Conservation (phyloP, 495 filamentous ascomycete genomes). For the Schizothecium vesticola region DNA sequence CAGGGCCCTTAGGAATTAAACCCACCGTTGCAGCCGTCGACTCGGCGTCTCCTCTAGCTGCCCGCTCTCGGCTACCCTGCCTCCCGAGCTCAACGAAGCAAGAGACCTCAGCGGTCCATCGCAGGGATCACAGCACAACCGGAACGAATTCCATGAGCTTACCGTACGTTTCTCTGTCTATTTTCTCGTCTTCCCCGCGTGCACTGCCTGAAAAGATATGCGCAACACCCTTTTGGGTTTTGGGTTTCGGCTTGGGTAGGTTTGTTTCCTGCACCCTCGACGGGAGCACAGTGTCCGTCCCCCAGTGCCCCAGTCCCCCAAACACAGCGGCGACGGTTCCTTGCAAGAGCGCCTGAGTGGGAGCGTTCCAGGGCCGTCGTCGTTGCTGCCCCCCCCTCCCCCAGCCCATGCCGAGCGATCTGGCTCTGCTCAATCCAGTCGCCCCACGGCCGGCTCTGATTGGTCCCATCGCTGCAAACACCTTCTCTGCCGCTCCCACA, state of each 20-base stretch:
- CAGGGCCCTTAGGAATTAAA: not conserved
- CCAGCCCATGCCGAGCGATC: slow-evolving; percentile 18
- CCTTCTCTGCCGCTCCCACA: slow-evolving; percentile 31
- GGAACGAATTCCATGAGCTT: slow-evolving; percentile 9
- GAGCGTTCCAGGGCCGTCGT: slow-evolving; percentile 19
- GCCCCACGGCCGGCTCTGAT: slow-evolving; percentile 24
- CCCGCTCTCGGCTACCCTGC: not conserved
- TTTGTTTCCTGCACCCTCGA: slow-evolving; percentile 1
- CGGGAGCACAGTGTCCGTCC: slow-evolving; percentile 1
- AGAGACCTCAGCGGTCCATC: not conserved
- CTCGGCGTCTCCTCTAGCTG: not conserved
- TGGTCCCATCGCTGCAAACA: slow-evolving; percentile 32
- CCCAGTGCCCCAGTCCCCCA: not conserved
- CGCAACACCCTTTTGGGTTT: too few relatives aligned
- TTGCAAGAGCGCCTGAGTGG: slow-evolving; percentile 10
- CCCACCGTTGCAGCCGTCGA: not conserved
- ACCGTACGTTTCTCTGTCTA: slow-evolving; percentile 3
- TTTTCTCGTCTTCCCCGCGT: too few relatives aligned
- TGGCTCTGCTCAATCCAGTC: slow-evolving; percentile 17
- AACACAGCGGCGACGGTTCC: slow-evolving; percentile 6
- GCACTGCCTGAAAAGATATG: too few relatives aligned
- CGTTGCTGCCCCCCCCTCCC: slow-evolving; percentile 11
- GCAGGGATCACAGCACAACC: not conserved
- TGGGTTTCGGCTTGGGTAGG: not conserved
- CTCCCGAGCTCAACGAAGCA: not conserved